Conservation (phyloP, 176 grass and related monocot genomes). For the Chrysopogon serrulatus region DNA sequence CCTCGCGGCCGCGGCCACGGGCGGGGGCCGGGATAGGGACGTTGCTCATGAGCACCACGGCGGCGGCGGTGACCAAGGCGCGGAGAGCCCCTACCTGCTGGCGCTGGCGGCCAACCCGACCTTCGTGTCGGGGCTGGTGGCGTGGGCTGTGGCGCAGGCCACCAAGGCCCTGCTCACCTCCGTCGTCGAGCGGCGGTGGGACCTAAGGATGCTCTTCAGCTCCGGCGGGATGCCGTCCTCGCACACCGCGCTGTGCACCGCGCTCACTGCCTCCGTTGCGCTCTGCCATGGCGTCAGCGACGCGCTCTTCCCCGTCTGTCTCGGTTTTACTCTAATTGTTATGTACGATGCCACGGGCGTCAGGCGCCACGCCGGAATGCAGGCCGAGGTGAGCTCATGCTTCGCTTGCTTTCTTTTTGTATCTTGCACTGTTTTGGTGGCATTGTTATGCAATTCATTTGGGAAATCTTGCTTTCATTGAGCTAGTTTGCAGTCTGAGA, state of each 20-base stretch:
- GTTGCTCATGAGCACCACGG: conserved; percentile 92
- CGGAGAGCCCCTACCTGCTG: conserved; percentile 55
- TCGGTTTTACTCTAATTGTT: conserved; percentile 83
- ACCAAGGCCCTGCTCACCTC: conserved; percentile 74
- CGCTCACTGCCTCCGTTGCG: conserved; percentile 80
- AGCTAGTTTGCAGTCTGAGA: neutral
- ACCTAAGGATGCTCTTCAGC: conserved; percentile 66
- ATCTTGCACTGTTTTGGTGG: neutral
- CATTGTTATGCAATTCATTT: neutral
- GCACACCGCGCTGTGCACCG: conserved; percentile 83
- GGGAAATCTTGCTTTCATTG: neutral
- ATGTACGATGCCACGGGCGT: conserved; percentile 96
- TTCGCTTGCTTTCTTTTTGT: neutral
- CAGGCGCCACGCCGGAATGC: conserved; percentile 90
- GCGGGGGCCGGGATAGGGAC: conserved; percentile 61
- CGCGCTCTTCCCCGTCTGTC: conserved; percentile 86
- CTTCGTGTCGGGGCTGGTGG: conserved; percentile 79
- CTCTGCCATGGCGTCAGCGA: conserved; percentile 87
- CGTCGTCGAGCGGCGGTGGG: conserved; percentile 86
- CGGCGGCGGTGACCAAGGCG: conserved; percentile 64
- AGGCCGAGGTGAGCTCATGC: conserved; percentile 68
- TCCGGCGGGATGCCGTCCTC: conserved; percentile 97
- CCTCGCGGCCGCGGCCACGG: too few relatives aligned
- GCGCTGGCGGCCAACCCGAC: conserved; percentile 83
- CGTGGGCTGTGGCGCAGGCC: conserved; percentile 76